A percentile compares a stretch with the other conserved stretches of the same genome.
Evolutionary conservation across 176 grass and related monocot genomes (phyloP).

Genomic region (Chloris gayana): DNA sequence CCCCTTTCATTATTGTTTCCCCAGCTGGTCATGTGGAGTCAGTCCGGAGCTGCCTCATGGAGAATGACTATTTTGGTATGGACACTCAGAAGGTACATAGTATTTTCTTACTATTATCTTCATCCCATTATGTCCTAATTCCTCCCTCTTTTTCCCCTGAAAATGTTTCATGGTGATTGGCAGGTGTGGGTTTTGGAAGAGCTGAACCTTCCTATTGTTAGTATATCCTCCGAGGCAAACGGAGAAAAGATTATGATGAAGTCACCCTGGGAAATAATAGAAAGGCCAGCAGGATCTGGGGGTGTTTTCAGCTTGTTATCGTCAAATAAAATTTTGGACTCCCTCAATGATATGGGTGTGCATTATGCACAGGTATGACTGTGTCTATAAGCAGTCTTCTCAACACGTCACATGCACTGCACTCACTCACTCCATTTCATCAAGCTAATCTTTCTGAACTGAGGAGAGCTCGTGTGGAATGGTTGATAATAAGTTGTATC

Average conservation of each 20-base stretch:
- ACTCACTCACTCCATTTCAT: neutral
- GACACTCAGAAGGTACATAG: constrained; percentile 65
- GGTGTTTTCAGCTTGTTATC: constrained; percentile 66
- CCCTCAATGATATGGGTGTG: constrained; percentile 64
- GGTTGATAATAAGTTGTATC: neutral
- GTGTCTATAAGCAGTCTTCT: neutral
- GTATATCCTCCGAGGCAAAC: constrained; percentile 39
- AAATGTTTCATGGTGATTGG: constrained; percentile 20
- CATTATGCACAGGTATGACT: constrained; percentile 81
- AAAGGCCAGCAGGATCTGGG: constrained; percentile 69
- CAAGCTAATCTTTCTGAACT: neutral
- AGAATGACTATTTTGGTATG: constrained; percentile 79
- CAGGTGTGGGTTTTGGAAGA: constrained; percentile 91
- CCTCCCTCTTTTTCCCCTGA: neutral
- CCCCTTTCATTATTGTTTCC: constrained; percentile 69
- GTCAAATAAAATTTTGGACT: constrained; percentile 67
- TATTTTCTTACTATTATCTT: neutral
- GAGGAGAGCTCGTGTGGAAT: neutral
- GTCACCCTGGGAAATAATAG: constrained; percentile 77
- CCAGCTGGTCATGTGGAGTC: constrained; percentile 49
- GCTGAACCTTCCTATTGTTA: constrained; percentile 70
- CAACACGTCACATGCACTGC: neutral
- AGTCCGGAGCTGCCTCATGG: constrained; percentile 51
- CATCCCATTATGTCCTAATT: constrained; percentile 3
- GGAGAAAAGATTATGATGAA: constrained; percentile 68